Evolutionary conservation across 768 basidiomycete species (phyloP).

Genomic region (Melanogaster broomeanus): DNA sequence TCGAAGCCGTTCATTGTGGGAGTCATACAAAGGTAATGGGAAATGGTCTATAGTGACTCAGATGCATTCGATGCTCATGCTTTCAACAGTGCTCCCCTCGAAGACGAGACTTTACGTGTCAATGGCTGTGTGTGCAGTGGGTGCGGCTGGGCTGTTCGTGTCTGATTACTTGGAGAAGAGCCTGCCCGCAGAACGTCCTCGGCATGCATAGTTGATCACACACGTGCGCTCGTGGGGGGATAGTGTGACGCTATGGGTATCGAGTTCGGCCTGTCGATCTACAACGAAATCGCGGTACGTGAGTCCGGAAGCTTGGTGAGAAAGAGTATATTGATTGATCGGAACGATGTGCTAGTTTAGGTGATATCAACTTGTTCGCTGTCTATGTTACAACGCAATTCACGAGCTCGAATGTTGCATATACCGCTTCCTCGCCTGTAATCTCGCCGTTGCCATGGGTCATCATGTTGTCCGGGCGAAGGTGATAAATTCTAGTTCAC

Average conservation of each 20-base stretch:
- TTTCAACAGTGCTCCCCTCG: constrained; percentile 49
- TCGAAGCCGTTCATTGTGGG: constrained; percentile 36
- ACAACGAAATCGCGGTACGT: background rate
- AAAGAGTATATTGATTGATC: background rate
- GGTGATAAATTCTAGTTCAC: constrained; percentile 40
- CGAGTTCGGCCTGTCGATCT: constrained; percentile 14
- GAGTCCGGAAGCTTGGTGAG: background rate
- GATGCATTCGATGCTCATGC: constrained; percentile 12
- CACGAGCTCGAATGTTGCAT: constrained; percentile 12
- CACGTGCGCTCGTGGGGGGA: background rate
- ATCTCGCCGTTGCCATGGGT: background rate
- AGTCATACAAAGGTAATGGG: constrained; percentile 43
- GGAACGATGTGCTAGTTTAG: constrained; percentile 1
- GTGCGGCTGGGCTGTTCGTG: constrained; percentile 44
- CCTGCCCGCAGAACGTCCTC: constrained; percentile 22
- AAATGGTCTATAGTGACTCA: constrained; percentile 2
- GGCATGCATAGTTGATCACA: background rate
- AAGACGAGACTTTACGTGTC: constrained; percentile 54
- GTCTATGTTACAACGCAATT: constrained; percentile 28
- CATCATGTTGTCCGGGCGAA: background rate
- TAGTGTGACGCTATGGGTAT: background rate
- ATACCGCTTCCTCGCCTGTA: background rate
- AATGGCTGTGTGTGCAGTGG: constrained; percentile 48
- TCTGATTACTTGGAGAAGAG: constrained; percentile 55
- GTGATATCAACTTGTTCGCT: constrained; percentile 2